These are phyloP conservation scores for Kurtzmaniella quercitrusa DNA, from an alignment of 1,139 yeast species.

Conservation along the genomic window DNA sequence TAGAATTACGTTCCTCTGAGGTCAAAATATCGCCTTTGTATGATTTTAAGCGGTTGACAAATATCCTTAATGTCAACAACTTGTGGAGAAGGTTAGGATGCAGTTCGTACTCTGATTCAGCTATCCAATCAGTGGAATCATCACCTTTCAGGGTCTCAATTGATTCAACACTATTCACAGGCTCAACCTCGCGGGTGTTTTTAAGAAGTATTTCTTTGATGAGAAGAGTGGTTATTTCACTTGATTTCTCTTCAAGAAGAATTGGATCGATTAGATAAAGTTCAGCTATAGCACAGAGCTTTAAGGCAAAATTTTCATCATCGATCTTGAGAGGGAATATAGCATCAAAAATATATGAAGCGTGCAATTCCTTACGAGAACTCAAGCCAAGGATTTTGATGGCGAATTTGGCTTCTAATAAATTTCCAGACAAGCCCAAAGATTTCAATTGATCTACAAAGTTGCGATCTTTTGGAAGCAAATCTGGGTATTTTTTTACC, in stretches of 20 bases:
- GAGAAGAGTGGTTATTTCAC: conserved; percentile 55
- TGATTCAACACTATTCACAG: too few species aligned
- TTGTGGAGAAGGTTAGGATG: conserved; percentile 39
- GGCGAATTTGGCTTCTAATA: conserved; percentile 64
- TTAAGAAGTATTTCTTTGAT: conserved; percentile 58
- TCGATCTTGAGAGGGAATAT: conserved; percentile 50
- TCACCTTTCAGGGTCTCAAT: too few species aligned
- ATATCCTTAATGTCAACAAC: conserved; percentile 51
- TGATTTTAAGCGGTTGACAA: conserved; percentile 61
- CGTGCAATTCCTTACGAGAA: conserved; percentile 34
- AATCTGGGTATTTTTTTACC: conserved; percentile 43
- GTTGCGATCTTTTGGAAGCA: conserved; percentile 27
- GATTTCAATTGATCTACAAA: conserved; percentile 40
- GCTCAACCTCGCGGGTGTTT: conserved; percentile 30
- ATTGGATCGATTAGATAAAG: conserved; percentile 50
- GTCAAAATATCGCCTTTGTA: conserved; percentile 11
- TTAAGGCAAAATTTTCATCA: conserved; percentile 44
- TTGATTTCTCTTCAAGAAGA: conserved; percentile 49
- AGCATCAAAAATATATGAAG: conserved; percentile 32
- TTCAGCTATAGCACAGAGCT: conserved; percentile 60
- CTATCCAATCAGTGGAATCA: conserved; percentile 44
- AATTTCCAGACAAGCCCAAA: conserved; percentile 50
- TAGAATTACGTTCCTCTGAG: conserved; percentile 17
- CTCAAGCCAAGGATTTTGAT: conserved; percentile 53
- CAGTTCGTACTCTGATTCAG: conserved; percentile 31